phyloP scores from a whole-genome alignment of 2,329 filamentous ascomycete species.

The Sclerotinia minor region DNA sequence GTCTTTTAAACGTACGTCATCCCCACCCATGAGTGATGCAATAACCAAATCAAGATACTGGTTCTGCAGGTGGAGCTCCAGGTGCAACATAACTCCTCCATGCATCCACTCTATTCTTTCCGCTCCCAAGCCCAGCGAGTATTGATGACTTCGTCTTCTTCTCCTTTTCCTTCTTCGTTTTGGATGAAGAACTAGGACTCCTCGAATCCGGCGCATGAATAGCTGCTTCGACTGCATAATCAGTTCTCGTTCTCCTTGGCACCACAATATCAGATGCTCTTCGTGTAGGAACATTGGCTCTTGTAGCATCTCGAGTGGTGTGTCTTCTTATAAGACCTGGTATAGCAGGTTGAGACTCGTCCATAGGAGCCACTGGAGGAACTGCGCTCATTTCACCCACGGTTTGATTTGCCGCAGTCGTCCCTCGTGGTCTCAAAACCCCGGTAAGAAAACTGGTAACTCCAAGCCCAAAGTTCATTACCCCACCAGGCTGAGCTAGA shows the following conservation, averaged over 20 bases:
- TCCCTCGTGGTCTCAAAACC: constrained; percentile 33
- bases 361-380: constrained; percentile 2
- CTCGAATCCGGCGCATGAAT: constrained; percentile 34
- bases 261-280: constrained; percentile 34
- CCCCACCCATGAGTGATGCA: neutral
- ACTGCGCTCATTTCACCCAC: constrained; percentile 29
- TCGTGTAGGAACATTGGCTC: constrained; percentile 18
- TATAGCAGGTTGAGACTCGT: constrained; percentile 25
- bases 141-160: constrained; percentile 23
- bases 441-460: constrained; percentile 42
- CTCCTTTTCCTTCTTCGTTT: constrained; percentile 5
- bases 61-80: constrained; percentile 38
- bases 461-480: constrained; percentile 40
- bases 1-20: neutral
- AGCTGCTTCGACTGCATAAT: constrained; percentile 36
- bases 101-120: constrained; percentile 37
- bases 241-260: constrained; percentile 34
- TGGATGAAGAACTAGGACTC: neutral
- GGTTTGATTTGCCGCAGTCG: constrained; percentile 24
- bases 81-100: constrained; percentile 40
- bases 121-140: constrained; percentile 38
- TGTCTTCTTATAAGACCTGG: constrained; percentile 35
- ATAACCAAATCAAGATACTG: constrained; percentile 29
- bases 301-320: constrained; percentile 35
- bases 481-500: constrained; percentile 35